These are phyloP conservation scores for Parachaetomium inaequale DNA, from an alignment of 495 filamentous ascomycete genomes.

Conservation along the genomic window DNA sequence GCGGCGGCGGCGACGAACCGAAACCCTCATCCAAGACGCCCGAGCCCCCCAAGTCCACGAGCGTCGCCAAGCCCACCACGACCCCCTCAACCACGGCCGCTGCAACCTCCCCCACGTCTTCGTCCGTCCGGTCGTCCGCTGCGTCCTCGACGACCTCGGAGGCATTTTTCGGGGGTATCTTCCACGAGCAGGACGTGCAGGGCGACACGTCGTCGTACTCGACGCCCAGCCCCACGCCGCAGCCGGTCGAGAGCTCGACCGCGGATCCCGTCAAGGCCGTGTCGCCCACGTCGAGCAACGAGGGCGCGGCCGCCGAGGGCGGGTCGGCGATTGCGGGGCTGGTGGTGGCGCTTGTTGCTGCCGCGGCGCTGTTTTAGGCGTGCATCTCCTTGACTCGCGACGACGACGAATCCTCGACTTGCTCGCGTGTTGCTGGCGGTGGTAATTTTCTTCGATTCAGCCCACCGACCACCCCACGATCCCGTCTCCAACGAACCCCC, in stretches of 20 bases:
- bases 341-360: constrained; percentile 47
- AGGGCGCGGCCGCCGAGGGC: constrained; percentile 37
- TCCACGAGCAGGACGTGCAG: constrained; percentile 33
- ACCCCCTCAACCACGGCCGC: constrained; percentile 9
- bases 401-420: too few relatives aligned
- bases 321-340: constrained; percentile 45
- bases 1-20: neutral
- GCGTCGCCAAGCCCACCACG: neutral
- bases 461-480: neutral
- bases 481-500: neutral
- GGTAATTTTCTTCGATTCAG: neutral
- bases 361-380: constrained; percentile 42
- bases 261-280: constrained; percentile 11
- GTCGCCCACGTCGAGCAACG: constrained; percentile 32
- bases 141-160: constrained; percentile 22
- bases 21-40: constrained; percentile 11
- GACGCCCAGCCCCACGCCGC: constrained; percentile 1
- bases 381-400: too few relatives aligned
- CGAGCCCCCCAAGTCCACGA: constrained; percentile 16
- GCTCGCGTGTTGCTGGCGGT: neutral
- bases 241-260: constrained; percentile 9
- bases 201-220: neutral
- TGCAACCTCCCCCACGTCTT: neutral
- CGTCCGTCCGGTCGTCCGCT: constrained; percentile 16
- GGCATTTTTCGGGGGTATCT: constrained; percentile 27